Evolutionary conservation across 768 basidiomycete species (phyloP), one percentile per base, ranked within the genome.

Genomic region (Amanita rubescens): DNA sequence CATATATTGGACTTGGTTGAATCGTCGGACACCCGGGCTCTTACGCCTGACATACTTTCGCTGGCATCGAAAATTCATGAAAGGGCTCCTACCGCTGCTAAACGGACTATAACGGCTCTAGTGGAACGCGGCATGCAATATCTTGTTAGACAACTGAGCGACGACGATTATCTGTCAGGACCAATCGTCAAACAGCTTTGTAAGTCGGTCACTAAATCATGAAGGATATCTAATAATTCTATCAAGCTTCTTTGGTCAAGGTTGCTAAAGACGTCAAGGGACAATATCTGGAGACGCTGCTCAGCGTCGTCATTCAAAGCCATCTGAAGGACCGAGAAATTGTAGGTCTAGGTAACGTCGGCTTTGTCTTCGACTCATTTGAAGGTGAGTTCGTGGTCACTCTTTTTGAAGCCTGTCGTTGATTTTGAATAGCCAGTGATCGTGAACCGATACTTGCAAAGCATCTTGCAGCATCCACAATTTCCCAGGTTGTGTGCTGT

Each of bases 401-500:
- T 12, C 19, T 22, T 20, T 10, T n/a, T 8, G 15, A 30, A n/a
- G 2, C 0, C 10, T 27, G 14, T 53, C 15, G 35, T n/a, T 34
- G 44, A 14, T 33, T 45, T n/a, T 14, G 15, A 37, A 6, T 51
- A 79, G 89, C 89, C 89, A 1, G 73, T 79, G 11, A 68, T 80
- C n/a, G 77, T 87, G 46, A 92, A 92, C 61, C 81, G 85, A 37
- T 75, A 81, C 43, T 65, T 95, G 1, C 92, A 94, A 71, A 79
- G 75, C 19, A 74, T 92, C 54, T 65, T 94, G 19, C 85, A 89
- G 58, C 82, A 88, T 57, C 69, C 77, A 3, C 72, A 81, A 10
- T 85, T 93, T 63, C 76, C 72, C 64, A 74, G 71, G 42, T 52
- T 78, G 11, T 77, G 75, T 41, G 55, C 63, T 9, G 52, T 60